Conservation (phyloP, 169 alveolate species). For the Plasmodium blacklocki region DNA sequence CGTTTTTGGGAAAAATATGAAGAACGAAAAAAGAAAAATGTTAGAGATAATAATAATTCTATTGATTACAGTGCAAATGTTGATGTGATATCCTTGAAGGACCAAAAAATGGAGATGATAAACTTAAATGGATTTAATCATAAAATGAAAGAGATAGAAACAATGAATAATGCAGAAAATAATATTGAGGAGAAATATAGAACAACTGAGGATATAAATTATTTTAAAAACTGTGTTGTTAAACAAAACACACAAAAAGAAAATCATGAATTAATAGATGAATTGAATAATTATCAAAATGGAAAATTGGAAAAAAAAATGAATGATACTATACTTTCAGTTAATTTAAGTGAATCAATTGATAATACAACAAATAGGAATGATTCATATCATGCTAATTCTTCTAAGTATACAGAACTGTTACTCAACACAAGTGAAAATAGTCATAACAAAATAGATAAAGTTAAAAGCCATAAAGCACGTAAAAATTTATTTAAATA, state of each 20-base stretch:
- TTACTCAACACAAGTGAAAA: slow-evolving; percentile 8
- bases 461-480: background rate
- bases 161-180: background rate
- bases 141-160: background rate
- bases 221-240: background rate
- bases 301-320: slow-evolving; percentile 1
- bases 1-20: slow-evolving; percentile 74
- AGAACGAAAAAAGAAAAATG: slow-evolving; percentile 24
- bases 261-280: background rate
- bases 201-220: background rate
- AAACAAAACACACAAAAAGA: background rate
- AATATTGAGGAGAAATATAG: background rate
- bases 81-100: background rate
- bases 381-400: slow-evolving; percentile 6
- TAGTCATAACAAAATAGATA: background rate
- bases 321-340: background rate
- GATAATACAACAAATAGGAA: slow-evolving; percentile 9
- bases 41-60: background rate
- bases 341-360: slow-evolving; percentile 4
- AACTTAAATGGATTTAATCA: background rate
- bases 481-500: slow-evolving; percentile 29
- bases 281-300: background rate
- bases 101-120: background rate
- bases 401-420: slow-evolving; percentile 17
- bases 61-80: background rate